Evolutionary conservation across 495 filamentous ascomycete genomes (phyloP), one percentile per base, ranked within the genome.

Genomic region (Wilcoxina mikolae): DNA sequence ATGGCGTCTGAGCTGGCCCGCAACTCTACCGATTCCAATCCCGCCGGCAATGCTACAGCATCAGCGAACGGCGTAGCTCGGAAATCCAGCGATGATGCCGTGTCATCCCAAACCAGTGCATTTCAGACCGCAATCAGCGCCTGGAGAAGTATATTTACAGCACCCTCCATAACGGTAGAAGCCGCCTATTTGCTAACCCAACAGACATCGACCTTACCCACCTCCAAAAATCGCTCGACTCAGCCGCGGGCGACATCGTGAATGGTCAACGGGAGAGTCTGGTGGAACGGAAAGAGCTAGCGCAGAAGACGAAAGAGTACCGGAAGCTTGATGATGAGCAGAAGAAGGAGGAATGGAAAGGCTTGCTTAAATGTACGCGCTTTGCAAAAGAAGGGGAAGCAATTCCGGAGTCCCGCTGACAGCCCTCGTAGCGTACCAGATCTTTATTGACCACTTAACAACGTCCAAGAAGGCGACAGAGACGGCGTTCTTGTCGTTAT

Each of bases 261-360:
- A 72, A 83, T 38, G 83, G 87, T 63, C 91, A 99, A 65, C 79
- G 87, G 58, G 93, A 95, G 68, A 81, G 88, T 18, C 80, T 95
- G 9, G 80, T 94, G 12, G 89, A 95, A 65, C 78, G 91, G 44
- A 99, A 99, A 64, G 91, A 99, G 51, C 76, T 99, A 17, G 91
- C 91, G 15, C 89, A 95, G 68, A 96, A 95, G 72, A 99, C 91
- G 2, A 99, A 96, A 66, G 91, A 96, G 67, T 99, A 94, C 61
- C 73, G 87, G 58, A 99, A 95, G 68, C 76, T 94, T 2, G 91
- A 96, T 53, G 93, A 99, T 72, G 75, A 85, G 10, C 79, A 77
- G 33, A 96, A 95, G 68, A 73, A 95, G 18, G 71, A 71, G 0
- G 93, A 99, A 64, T 81, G 87, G 69, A 96, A 96, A 71, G 76